phyloP scores from a whole-genome alignment of 345 rosid species.

The Euphorbia peplus region DNA sequence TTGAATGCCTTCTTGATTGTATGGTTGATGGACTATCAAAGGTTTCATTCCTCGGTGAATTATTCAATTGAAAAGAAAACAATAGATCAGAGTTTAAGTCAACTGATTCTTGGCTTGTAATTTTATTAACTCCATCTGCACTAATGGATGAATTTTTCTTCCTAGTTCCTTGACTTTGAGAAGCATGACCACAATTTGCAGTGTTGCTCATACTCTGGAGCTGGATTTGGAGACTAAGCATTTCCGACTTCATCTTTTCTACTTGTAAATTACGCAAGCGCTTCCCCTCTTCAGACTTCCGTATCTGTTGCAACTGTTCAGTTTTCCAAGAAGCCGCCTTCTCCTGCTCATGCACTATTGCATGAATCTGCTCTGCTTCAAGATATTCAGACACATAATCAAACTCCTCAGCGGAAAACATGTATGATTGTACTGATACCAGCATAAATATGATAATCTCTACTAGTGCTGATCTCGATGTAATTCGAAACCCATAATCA shows the following conservation, averaged over 20 bases:
- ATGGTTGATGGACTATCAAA: conserved; percentile 8
- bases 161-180: conserved; percentile 18
- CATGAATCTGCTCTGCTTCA: conserved; percentile 44
- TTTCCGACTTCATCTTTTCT: conserved; percentile 49
- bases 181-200: conserved; percentile 14
- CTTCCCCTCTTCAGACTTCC: conserved; percentile 42
- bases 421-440: conserved; percentile 42
- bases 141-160: conserved; percentile 17
- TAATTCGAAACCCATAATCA: conserved; percentile 47
- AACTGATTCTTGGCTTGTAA: conserved; percentile 1
- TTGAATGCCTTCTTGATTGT: conserved; percentile 22
- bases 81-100: conserved; percentile 14
- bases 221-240: conserved; percentile 39
- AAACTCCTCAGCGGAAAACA: conserved; percentile 40
- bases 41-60: conserved; percentile 24
- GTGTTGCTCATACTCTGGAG: conserved; percentile 27
- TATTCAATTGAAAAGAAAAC: conserved; percentile 22
- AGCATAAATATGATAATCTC: conserved; percentile 49
- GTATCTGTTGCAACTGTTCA: conserved; percentile 38
- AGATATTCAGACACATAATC: conserved; percentile 40
- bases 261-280: conserved; percentile 42
- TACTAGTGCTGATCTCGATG: conserved; percentile 46
- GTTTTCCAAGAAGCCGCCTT: conserved; percentile 47
- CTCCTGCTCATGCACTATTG: conserved; percentile 39
- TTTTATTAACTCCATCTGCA: conserved; percentile 4